Evolutionary conservation across 2,329 filamentous ascomycete genomes (phyloP).

Genomic region (Aaosphaeria pasadenensis): DNA sequence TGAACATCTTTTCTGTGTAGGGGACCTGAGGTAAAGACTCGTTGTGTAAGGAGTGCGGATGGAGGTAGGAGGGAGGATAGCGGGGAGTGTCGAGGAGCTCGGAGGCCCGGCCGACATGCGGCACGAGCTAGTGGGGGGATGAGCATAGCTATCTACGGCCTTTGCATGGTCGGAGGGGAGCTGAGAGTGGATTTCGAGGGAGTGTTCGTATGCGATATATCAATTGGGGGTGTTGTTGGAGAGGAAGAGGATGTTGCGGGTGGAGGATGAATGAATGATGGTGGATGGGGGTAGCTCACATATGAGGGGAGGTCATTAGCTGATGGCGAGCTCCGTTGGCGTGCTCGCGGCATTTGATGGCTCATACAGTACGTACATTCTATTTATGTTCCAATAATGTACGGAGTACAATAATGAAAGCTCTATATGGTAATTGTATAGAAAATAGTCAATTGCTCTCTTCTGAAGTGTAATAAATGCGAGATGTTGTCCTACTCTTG

Average conservation of each 20-base stretch:
- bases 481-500: background rate
- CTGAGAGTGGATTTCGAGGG: background rate
- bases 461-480: background rate
- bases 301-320: no score
- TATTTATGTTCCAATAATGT: no score
- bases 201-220: background rate
- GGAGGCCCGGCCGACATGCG: constrained; percentile 21
- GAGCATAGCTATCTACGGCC: constrained; percentile 24
- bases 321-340: no score
- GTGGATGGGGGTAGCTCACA: background rate
- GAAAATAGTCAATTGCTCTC: no score
- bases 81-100: constrained; percentile 9
- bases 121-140: constrained; percentile 34
- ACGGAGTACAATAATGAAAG: no score
- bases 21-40: constrained; percentile 45
- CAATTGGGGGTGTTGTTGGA: background rate
- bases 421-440: no score
- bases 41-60: constrained; percentile 10
- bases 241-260: background rate
- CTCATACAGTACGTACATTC: no score
- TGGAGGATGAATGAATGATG: background rate
- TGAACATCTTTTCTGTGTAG: constrained; percentile 44
- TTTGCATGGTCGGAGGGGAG: background rate
- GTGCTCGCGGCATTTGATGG: no score
- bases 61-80: constrained; percentile 1